These are phyloP conservation scores for Cucumis sativus DNA, from an alignment of 306 rosid species.

Conservation along the genomic window Cucumber_9930_V3 NC_026658.2:25016001-25016500, in stretches of 20 bases:
- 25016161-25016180: background rate
- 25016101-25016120: background rate
- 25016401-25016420: constrained; percentile 27
- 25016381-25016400: background rate
- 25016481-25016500: background rate
- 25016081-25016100: constrained; percentile 68
- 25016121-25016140: too few species aligned
- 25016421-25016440: constrained; percentile 40
- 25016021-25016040: constrained; percentile 76
- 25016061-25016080: constrained; percentile 68
- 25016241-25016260: constrained; percentile 49
- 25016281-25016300: constrained; percentile 20
- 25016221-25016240: constrained; percentile 20
- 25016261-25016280: constrained; percentile 17
- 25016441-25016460: constrained; percentile 12
- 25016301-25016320: constrained; percentile 18
- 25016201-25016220: background rate
- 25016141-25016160: background rate
- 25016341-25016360: constrained; percentile 23
- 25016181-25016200: too few species aligned
- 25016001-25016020: constrained; percentile 77
- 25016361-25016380: background rate
- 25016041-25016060: constrained; percentile 67
- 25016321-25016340: background rate
- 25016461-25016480: constrained; percentile 22